Percentiles rank a stretch among this genome's conserved stretches.
Conservation (phyloP, 345 rosid genomes). For the Acer campestre region DNA sequence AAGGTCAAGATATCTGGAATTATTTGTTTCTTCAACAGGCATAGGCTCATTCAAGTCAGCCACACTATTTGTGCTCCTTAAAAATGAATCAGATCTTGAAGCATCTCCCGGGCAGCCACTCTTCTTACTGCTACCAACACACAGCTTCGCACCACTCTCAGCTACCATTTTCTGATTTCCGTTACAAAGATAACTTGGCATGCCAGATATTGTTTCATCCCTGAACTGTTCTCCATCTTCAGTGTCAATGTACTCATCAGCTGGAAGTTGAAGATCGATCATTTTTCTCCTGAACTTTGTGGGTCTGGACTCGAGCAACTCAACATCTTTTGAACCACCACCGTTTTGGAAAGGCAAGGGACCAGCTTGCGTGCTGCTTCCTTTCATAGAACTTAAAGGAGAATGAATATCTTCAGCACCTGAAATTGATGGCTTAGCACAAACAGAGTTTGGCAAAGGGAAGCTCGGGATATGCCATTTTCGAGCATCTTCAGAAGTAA, state of each 20-base stretch:
- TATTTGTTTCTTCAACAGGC: constrained; percentile 47
- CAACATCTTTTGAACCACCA: constrained; percentile 49
- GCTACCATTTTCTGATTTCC: constrained; percentile 38
- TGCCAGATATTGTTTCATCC: constrained; percentile 40
- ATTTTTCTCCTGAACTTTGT: constrained; percentile 68
- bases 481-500: constrained; percentile 57
- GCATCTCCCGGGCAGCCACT: constrained; percentile 39
- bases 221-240: constrained; percentile 44
- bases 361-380: constrained; percentile 51
- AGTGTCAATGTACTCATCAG: constrained; percentile 67
- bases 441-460: constrained; percentile 54
- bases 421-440: constrained; percentile 52
- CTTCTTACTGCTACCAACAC: constrained; percentile 34
- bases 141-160: constrained; percentile 40
- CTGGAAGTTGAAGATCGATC: constrained; percentile 89
- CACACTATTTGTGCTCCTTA: constrained; percentile 43
- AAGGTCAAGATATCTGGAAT: constrained; percentile 41
- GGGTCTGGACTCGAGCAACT: constrained; percentile 70
- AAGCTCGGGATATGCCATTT: constrained; percentile 69
- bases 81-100: constrained; percentile 42
- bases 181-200: constrained; percentile 48
- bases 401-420: constrained; percentile 54
- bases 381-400: constrained; percentile 54
- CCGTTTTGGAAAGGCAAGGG: constrained; percentile 57
- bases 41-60: constrained; percentile 87